These are phyloP conservation scores for Cardamine occulta DNA, from an alignment of 345 rosid species.

Conservation along the genomic window DNA sequence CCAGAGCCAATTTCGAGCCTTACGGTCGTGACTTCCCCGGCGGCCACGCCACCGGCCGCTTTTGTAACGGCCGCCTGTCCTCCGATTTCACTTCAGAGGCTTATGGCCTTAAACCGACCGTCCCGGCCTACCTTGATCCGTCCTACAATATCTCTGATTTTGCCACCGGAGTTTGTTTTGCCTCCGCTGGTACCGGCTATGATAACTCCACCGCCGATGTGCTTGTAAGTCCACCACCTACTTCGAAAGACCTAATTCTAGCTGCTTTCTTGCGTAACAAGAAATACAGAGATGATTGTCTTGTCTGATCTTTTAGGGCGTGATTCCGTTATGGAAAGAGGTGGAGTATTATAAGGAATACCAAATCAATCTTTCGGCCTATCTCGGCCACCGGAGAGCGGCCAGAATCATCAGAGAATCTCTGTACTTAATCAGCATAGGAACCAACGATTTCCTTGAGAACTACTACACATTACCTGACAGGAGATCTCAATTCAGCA, in stretches of 20 bases:
- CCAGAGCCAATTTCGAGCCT: constrained; percentile 62
- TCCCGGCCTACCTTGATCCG: constrained; percentile 72
- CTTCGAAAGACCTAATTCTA: neutral
- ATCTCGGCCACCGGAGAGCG: constrained; percentile 50
- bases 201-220: constrained; percentile 63
- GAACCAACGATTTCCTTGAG: constrained; percentile 70
- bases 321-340: constrained; percentile 66
- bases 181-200: constrained; percentile 66
- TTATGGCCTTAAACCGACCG: constrained; percentile 53
- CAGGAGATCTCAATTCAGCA: constrained; percentile 54
- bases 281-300: neutral
- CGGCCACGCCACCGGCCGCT: constrained; percentile 59
- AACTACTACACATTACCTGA: constrained; percentile 58
- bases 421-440: constrained; percentile 56
- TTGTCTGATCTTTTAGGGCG: constrained; percentile 46
- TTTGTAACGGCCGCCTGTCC: constrained; percentile 65
- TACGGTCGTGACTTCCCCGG: constrained; percentile 65
- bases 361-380: constrained; percentile 46
- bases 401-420: constrained; percentile 47
- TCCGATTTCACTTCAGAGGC: constrained; percentile 62
- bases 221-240: constrained; percentile 49
- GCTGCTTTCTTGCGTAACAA: constrained; percentile 36
- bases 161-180: constrained; percentile 67
- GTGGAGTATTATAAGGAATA: constrained; percentile 62
- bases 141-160: constrained; percentile 54